Evolutionary conservation across 805 yeast genomes (phyloP).

Genomic region (Candida pini): DNA sequence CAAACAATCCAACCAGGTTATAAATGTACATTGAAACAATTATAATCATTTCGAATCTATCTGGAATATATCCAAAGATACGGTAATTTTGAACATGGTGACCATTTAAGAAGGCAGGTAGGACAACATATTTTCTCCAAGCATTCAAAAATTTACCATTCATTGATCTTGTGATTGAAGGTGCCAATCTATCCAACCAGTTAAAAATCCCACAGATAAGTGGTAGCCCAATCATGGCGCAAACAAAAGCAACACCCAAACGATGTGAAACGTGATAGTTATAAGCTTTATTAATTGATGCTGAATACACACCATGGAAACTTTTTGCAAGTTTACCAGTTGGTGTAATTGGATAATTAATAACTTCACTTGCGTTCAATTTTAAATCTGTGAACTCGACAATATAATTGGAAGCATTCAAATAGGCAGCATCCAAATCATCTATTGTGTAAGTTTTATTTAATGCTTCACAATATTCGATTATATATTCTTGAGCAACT

Average conservation of each 20-base stretch:
- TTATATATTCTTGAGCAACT: constrained; percentile 18
- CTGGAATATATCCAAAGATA: constrained; percentile 36
- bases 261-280: no score
- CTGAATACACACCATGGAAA: constrained; percentile 21
- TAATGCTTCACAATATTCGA: constrained; percentile 13
- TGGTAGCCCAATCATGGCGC: constrained; percentile 44
- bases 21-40: constrained; percentile 27
- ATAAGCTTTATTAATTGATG: constrained; percentile 27
- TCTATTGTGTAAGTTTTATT: constrained; percentile 27
- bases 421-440: constrained; percentile 31
- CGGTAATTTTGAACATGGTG: constrained; percentile 17
- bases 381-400: constrained; percentile 29
- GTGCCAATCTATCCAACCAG: constrained; percentile 36
- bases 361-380: constrained; percentile 27
- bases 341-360: constrained; percentile 33
- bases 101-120: constrained; percentile 19
- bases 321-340: constrained; percentile 15
- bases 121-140: constrained; percentile 21
- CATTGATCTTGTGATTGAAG: constrained; percentile 27
- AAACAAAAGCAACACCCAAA: constrained; percentile 42
- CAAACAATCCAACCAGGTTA: no score
- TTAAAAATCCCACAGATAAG: constrained; percentile 36
- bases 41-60: constrained; percentile 44
- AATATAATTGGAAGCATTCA: constrained; percentile 37
- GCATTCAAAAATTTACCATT: constrained; percentile 24